Conservation (phyloP, 1,139 yeast species). For the Yamadazyma sp. region DNA sequence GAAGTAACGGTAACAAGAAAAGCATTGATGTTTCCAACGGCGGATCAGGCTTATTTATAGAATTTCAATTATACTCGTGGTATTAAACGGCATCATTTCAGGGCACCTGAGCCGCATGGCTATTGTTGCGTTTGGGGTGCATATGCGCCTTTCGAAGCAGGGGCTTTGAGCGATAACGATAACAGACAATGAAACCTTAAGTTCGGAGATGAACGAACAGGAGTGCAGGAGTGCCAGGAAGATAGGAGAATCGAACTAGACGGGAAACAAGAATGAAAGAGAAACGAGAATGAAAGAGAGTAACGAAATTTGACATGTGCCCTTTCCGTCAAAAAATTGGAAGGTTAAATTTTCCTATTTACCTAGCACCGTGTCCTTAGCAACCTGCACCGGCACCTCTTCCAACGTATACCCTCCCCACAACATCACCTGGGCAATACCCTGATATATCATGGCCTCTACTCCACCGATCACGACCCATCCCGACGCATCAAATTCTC, state of each 20-base stretch:
- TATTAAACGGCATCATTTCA: background rate
- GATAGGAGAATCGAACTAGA: too few species aligned
- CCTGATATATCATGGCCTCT: conserved; percentile 31
- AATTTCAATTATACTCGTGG: background rate
- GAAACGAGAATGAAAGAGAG: too few species aligned
- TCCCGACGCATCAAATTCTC: conserved; percentile 20
- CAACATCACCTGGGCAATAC: conserved; percentile 26
- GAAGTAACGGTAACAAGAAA: background rate
- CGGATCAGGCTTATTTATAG: background rate
- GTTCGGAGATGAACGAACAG: too few species aligned
- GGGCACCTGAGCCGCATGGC: background rate
- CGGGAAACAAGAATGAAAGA: too few species aligned
- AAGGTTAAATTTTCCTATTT: too few species aligned
- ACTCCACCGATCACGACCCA: conserved; percentile 29
- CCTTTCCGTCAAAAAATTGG: too few species aligned
- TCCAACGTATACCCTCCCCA: conserved; percentile 25
- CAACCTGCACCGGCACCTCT: conserved; percentile 33
- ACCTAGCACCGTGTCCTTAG: conserved; percentile 2
- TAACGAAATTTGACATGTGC: too few species aligned
- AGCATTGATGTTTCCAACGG: background rate
- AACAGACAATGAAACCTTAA: too few species aligned
- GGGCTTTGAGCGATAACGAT: background rate
- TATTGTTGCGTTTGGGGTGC: background rate
- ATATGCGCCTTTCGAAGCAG: background rate
- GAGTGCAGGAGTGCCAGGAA: too few species aligned